Evolutionary conservation across 495 filamentous ascomycete genomes (phyloP).

Genomic region (Penicillium cinerascens): DNA sequence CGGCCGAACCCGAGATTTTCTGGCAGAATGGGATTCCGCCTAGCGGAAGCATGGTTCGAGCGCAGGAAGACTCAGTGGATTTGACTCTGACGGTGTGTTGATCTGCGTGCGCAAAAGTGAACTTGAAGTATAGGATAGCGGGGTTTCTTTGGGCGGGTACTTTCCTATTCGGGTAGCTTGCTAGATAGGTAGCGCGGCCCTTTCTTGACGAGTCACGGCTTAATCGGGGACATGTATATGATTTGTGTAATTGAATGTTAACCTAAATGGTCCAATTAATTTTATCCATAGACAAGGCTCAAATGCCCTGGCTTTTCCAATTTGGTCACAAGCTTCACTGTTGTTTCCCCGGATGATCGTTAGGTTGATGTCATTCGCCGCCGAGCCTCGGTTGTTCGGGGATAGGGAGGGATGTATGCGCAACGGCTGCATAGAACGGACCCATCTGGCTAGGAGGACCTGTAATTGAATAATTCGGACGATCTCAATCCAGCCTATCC

Average conservation of each 20-base stretch:
- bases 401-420: neutral
- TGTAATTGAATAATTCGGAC: neutral
- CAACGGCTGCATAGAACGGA: neutral
- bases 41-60: constrained; percentile 47
- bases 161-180: too few relatives aligned
- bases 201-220: neutral
- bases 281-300: neutral
- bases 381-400: constrained; percentile 6
- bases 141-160: too few relatives aligned
- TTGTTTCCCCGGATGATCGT: neutral
- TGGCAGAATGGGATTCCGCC: constrained; percentile 51
- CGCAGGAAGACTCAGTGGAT: constrained; percentile 30
- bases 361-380: constrained; percentile 4
- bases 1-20: constrained; percentile 37
- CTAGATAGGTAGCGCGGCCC: too few relatives aligned
- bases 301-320: neutral
- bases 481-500: neutral
- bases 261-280: neutral
- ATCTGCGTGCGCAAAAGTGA: neutral
- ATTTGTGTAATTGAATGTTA: neutral
- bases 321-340: neutral
- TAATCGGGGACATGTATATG: neutral
- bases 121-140: neutral
- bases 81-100: constrained; percentile 36
- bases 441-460: neutral